Conservation (phyloP, 2,329 filamentous ascomycete genomes). For the Pyricularia grisea region DNA sequence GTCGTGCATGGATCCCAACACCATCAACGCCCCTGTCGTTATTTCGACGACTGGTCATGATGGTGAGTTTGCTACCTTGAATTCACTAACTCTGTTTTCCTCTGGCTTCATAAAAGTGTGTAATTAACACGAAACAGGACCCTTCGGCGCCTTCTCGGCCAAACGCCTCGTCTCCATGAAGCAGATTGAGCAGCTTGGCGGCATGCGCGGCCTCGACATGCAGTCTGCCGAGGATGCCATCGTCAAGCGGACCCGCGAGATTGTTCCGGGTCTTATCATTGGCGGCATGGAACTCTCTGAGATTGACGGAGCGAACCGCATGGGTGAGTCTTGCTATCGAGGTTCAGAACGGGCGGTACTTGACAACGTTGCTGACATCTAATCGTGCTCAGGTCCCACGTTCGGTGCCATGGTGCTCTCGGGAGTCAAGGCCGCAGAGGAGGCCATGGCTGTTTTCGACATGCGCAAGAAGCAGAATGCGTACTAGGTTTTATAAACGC, state of each 20-base stretch:
- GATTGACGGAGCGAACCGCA: conserved; percentile 83
- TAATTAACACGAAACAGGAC: conserved; percentile 24
- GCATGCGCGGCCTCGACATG: conserved; percentile 93
- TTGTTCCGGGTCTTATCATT: conserved; percentile 82
- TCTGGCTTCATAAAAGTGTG: too few species aligned
- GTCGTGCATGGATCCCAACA: conserved; percentile 95
- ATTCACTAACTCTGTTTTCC: too few species aligned
- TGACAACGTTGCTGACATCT: not conserved
- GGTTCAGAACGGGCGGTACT: too few species aligned
- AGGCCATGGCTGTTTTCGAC: conserved; percentile 70
- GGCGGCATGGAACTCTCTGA: conserved; percentile 91
- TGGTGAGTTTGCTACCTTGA: conserved; percentile 26
- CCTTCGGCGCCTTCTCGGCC: conserved; percentile 83
- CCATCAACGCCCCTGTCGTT: conserved; percentile 83
- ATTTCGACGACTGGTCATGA: conserved; percentile 90
- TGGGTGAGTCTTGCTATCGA: conserved; percentile 43
- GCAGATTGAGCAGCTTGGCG: conserved; percentile 71
- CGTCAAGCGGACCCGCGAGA: conserved; percentile 82
- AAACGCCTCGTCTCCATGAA: conserved; percentile 89
- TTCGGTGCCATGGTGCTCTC: conserved; percentile 84
- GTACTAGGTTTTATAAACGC: conserved; percentile 27
- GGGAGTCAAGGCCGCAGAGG: conserved; percentile 86
- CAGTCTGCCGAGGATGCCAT: conserved; percentile 85
- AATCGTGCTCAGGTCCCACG: conserved; percentile 44
- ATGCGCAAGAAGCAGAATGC: conserved; percentile 68